Base-by-base conservation (phyloP, 2,329 filamentous ascomycete species). In the Neopestalotiopsis sp. region DNA sequence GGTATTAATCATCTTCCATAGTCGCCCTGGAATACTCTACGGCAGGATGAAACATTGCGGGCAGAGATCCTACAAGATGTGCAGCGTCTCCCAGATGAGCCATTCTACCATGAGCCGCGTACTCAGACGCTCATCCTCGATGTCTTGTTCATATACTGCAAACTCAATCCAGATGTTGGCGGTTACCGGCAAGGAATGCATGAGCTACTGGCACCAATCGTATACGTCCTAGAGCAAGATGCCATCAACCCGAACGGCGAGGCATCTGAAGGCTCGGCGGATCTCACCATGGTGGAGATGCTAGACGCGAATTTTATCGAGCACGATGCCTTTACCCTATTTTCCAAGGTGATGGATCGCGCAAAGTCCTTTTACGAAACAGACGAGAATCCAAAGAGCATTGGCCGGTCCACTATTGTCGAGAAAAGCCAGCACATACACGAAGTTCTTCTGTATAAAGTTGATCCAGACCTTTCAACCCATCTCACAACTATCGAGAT, bases 151-250 rank as follows among this genome's bases (percentile, higher is more conserved):
- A 88, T 99, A 73, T 98, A 95, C 81, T 96, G 94, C 82, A 98
- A 97, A 80, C 87, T 97, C 66, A 94, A 98, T 76, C 94, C 94
- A 1, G 90, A 92, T 73, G 87, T 94, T 67, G 94, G 94, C 17
- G 94, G 90, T 20, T 99, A 99, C 78, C 90, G 96, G n/a, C 96
- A 99, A 82, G 96, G 96, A 12, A 99, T 99, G 95, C 96, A 99
- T 78, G 96, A 99, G 81, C 85, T 99, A 58, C 85, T 98, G 14
- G 96, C 96, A 0, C 95, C 96, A 0, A 90, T 99, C 49, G 84
- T 98, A 6, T 94, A 94, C 87, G 92, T 94, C 1, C 83, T 98
- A 5, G 90, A 95, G 73, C 87, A 91, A 74, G 96, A 99, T 81
- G 92, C 95, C 6, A 84, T 97, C 65, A 87, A 93, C 66, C 79